Base-by-base conservation (phyloP, 2,329 filamentous ascomycete genomes). In the Helicocarpus griseus region DNA sequence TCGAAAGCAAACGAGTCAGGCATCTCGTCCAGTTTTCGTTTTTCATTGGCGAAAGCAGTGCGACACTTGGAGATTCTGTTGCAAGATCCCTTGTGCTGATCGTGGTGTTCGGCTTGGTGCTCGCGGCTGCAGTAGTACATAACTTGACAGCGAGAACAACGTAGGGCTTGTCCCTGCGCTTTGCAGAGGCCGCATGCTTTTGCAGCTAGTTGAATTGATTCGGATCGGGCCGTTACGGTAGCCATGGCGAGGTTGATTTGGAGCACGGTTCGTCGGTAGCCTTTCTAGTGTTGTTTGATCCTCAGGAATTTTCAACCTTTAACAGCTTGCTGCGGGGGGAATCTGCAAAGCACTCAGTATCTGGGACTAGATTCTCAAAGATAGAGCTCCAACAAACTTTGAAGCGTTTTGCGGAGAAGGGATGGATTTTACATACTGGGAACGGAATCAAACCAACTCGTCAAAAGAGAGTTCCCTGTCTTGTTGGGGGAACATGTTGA, bases 71-170 rank as follows among this genome's bases (percentile, higher is more conserved):
- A 68, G 59, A 74, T 62, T 8, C 50, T 53, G 11, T 56, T 67
- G 61, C 77, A 79, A 13, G 48, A 57, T 8, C 33, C 33, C 56
- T 73, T 73, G 63, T 79, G 75, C 2, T 51, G 40, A 0, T 54
- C 36, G 22, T 67, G 58, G 55, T 77, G 60, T 1, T 58, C 45
- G 0, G 50, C 48, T 60, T 78, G 74, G 58, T 78, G 73, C 1
- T 72, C 67, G 13, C 60, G 58, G 46, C 66, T 59, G 61, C 77
- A 79, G 62, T 79, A 79, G 36, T 61, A 60, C 48, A 71, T 63
- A 1, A 66, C 68, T 39, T 63, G 67, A 61, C 76, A 79, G 4
- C 60, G 67, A 3, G 61, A 53, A 55, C 76, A 79, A 48, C 61
- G 65, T 4, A 61, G 59, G 28, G 73, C 66, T 2, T 62, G 60